Evolutionary conservation across 495 filamentous ascomycete genomes (phyloP).

Genomic region (Patellaria atrata): DNA sequence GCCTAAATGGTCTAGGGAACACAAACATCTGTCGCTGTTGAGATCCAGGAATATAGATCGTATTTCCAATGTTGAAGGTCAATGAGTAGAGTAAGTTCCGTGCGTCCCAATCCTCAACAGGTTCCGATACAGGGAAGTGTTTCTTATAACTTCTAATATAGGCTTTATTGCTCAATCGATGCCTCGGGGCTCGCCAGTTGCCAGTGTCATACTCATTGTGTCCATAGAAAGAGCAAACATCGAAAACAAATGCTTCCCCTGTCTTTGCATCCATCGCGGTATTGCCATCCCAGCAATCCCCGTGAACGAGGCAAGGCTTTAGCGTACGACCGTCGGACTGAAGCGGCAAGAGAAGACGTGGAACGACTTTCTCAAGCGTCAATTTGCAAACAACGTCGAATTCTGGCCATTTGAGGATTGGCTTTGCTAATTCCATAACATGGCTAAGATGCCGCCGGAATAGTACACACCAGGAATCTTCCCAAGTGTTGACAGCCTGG

Average conservation of each 20-base stretch:
- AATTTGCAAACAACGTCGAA: background rate
- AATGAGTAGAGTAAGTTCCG: slow-evolving; percentile 22
- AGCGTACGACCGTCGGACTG: slow-evolving; percentile 6
- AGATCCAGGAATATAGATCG: slow-evolving; percentile 21
- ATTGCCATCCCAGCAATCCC: slow-evolving; percentile 11
- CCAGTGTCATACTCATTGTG: slow-evolving; percentile 13
- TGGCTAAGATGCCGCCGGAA: slow-evolving; percentile 7
- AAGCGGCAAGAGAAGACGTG: slow-evolving; percentile 8
- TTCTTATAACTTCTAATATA: slow-evolving; percentile 20
- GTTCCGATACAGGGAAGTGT: slow-evolving; percentile 17
- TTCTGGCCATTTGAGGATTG: slow-evolving; percentile 2
- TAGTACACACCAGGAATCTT: slow-evolving; percentile 5
- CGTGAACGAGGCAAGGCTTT: slow-evolving; percentile 10
- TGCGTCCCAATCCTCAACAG: slow-evolving; percentile 20
- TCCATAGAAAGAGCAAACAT: slow-evolving; percentile 6
- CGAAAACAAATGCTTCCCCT: slow-evolving; percentile 7
- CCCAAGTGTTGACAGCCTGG: slow-evolving; percentile 7
- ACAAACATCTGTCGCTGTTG: slow-evolving; percentile 9
- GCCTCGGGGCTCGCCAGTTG: slow-evolving; percentile 14
- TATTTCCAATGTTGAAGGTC: slow-evolving; percentile 21
- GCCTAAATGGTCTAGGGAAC: too few species aligned
- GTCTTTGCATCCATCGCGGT: slow-evolving; percentile 2
- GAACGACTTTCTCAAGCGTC: slow-evolving; percentile 9
- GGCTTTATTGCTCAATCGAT: slow-evolving; percentile 16
- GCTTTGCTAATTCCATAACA: slow-evolving; percentile 1